These are phyloP conservation scores for Thymus quinquecostatus DNA, from an alignment of 257 asterid genomes.

Conservation along the genomic window DNA sequence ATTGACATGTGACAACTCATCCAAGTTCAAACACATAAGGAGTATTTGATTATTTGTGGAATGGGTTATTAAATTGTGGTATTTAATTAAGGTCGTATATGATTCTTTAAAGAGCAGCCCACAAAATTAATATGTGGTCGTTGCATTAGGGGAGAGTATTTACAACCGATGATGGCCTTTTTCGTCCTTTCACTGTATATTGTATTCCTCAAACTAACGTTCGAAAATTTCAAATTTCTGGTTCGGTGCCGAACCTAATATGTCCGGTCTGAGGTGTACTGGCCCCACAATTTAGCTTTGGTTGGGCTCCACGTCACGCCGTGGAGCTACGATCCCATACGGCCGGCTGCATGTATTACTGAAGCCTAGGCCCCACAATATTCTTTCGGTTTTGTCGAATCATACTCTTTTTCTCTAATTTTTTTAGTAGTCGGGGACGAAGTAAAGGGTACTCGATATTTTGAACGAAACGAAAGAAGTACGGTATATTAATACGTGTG, in stretches of 20 bases:
- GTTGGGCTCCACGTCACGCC: constrained; percentile 26
- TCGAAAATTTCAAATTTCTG: constrained; percentile 67
- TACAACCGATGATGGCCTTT: constrained; percentile 37
- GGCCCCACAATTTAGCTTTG: constrained; percentile 36
- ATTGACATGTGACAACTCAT: no score
- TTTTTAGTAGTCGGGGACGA: no score
- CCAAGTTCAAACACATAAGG: no score
- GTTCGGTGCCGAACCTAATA: constrained; percentile 61
- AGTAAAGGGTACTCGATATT: no score
- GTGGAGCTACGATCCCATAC: constrained; percentile 20
- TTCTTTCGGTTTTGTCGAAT: no score
- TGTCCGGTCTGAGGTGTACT: constrained; percentile 37
- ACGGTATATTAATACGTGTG: no score
- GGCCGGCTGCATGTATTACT: constrained; percentile 22
- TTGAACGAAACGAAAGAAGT: no score
- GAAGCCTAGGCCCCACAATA: not conserved
- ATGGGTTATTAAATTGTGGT: not conserved
- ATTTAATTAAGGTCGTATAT: constrained; percentile 8
- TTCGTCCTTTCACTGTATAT: constrained; percentile 23
- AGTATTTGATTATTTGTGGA: no score
- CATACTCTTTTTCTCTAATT: no score
- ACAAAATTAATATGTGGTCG: constrained; percentile 41
- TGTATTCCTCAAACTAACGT: constrained; percentile 49
- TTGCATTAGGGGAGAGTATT: constrained; percentile 28
- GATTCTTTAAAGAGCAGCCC: constrained; percentile 24